Percentiles rank a stretch among this genome's conserved stretches.
These are phyloP conservation scores for Hysterium pulicare DNA, from an alignment of 2,329 filamentous ascomycete genomes.

Conservation along the genomic window DNA sequence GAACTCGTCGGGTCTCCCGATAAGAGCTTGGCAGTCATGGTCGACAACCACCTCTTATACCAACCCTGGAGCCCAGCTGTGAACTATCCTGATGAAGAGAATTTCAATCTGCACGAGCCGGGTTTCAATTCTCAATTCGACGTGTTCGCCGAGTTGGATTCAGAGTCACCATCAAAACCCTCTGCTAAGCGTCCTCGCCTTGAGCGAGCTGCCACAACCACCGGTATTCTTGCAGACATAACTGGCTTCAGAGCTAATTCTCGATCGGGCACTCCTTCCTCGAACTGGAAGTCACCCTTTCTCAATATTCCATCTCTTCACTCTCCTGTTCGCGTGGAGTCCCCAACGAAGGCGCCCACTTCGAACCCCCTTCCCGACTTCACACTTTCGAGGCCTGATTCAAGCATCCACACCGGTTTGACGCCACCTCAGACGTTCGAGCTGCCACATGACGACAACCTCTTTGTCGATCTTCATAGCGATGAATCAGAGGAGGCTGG, in stretches of 20 bases:
- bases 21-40: conserved; percentile 52
- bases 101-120: conserved; percentile 49
- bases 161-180: conserved; percentile 64
- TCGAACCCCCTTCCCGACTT: conserved; percentile 17
- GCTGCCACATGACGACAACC: conserved; percentile 51
- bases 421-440: conserved; percentile 30
- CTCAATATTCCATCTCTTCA: conserved; percentile 32
- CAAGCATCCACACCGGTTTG: conserved; percentile 18
- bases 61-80: conserved; percentile 63
- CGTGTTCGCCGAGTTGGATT: conserved; percentile 54
- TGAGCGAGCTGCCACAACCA: conserved; percentile 61
- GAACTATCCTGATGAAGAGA: conserved; percentile 58
- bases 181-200: conserved; percentile 58
- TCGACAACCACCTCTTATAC: conserved; percentile 48
- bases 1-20: conserved; percentile 78
- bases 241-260: conserved; percentile 54
- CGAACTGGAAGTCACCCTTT: conserved; percentile 36
- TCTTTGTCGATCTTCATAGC: conserved; percentile 53
- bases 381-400: conserved; percentile 5
- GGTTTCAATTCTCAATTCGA: conserved; percentile 56
- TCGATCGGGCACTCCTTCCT: conserved; percentile 24
- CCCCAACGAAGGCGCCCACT: conserved; percentile 23
- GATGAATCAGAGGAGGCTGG: conserved; percentile 60
- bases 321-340: conserved; percentile 28
- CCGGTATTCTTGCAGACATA: conserved; percentile 60